Evolutionary conservation across 257 asterid genomes (phyloP), one percentile per base, ranked within the genome.

Genomic region (Solanum paucissectum): DNA sequence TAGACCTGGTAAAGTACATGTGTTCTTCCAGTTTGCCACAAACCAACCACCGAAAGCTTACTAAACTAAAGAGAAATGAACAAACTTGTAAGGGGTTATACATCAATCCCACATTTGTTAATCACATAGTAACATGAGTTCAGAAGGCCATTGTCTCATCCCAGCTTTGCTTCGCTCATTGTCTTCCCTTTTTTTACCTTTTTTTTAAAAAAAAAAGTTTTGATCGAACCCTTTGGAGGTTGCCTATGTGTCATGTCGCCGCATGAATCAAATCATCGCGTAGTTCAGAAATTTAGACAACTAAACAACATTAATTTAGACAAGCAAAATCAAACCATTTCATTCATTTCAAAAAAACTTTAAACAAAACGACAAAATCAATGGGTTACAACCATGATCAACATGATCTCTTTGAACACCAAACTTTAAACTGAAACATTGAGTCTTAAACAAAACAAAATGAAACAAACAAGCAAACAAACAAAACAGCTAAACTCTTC

Each of bases 161-260:
- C n/a, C 23, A 7, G 6, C 1, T 69, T 69, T 14, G n/a, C 3
- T 29, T 69, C 1, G 38, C 2, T 29, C 33, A 12, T 13, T 29
- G 74, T 27, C 20, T 27, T 66, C 32, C 18, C 3, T 2, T 11
- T 46, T 46, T 23, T 1, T 11, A 2, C 27, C 6, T 12, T 5
- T 27, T 12, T 6, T 69, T 12, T 1, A 0, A 3, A 4, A 44
- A 0, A 0, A 7, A 3, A 7, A 2, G 0, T 5, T 68, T 14
- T 13, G 12, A 69, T 69, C 6, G 1, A 29, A 29, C 40, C 76
- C 1, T 2, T 68, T 12, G 0, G 37, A 7, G 8, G 36, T 25
- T 66, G 8, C 36, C 74, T 68, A 12, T 21, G 4, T 9, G 9
- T 40, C 44, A 40, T 40, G 12, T 40, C 44, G 0, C 12, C 44